A percentile compares a stretch with the other conserved stretches of the same genome.
phyloP scores from a whole-genome alignment of 1,139 yeast genomes.

The Meyerozyma carpophila region DNA sequence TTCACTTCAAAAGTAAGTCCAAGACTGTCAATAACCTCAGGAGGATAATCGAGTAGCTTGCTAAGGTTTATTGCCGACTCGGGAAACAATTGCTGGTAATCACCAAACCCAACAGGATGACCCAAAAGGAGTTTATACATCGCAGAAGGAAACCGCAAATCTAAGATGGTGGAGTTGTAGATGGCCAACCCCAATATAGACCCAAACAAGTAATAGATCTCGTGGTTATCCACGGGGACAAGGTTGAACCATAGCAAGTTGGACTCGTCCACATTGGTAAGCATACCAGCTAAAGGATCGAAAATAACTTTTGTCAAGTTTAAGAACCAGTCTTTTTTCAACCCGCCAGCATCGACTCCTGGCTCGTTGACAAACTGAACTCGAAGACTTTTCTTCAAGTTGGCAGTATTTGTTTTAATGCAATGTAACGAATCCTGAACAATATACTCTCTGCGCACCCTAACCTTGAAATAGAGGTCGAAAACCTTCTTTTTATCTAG shows the following conservation, averaged over 20 bases:
- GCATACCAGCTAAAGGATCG: conserved; percentile 59
- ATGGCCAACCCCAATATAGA: conserved; percentile 85
- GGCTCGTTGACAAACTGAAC: conserved; percentile 84
- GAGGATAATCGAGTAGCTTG: conserved; percentile 42
- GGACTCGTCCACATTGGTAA: conserved; percentile 62
- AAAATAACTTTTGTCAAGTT: conserved; percentile 66
- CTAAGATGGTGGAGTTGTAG: conserved; percentile 83
- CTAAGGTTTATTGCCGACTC: conserved; percentile 54
- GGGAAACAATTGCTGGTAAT: conserved; percentile 66
- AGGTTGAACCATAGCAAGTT: conserved; percentile 70
- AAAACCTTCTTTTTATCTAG: conserved; percentile 55
- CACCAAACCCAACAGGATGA: conserved; percentile 51
- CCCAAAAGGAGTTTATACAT: conserved; percentile 70
- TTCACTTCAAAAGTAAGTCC: conserved; percentile 37
- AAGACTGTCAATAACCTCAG: conserved; percentile 22
- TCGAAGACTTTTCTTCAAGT: conserved; percentile 67
- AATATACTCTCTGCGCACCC: conserved; percentile 61
- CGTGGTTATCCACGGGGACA: conserved; percentile 40
- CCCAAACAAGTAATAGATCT: conserved; percentile 71
- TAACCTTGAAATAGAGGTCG: conserved; percentile 64
- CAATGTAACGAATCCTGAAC: conserved; percentile 72
- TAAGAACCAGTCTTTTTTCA: conserved; percentile 88
- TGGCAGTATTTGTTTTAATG: conserved; percentile 52
- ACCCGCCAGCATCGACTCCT: conserved; percentile 93
- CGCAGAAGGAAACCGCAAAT: conserved; percentile 69